phyloP scores from a whole-genome alignment of 176 grass and related monocot genomes.

The Avena atlantica region DNA sequence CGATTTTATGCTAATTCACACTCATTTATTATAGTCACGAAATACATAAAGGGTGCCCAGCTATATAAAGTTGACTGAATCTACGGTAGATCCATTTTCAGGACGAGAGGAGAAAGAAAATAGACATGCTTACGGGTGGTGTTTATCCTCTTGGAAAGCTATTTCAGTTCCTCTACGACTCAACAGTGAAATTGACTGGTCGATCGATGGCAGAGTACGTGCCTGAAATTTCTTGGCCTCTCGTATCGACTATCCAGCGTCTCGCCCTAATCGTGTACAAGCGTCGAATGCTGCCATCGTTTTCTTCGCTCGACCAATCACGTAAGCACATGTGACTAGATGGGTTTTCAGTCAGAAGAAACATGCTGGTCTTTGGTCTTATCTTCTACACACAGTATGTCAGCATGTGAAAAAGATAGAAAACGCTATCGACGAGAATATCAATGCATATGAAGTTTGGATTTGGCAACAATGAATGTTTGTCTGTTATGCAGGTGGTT shows the following conservation, averaged over 20 bases:
- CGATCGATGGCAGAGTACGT: neutral
- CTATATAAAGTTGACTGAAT: too few species aligned
- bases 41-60: too few species aligned
- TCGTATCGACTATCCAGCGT: neutral
- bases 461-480: too few species aligned
- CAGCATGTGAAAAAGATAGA: neutral
- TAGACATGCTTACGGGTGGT: neutral
- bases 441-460: neutral
- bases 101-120: neutral
- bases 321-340: neutral
- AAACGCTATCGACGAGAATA: neutral
- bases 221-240: neutral
- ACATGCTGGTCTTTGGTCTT: neutral
- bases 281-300: neutral
- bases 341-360: neutral
- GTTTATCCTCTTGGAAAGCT: neutral
- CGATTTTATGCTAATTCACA: too few species aligned
- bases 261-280: neutral
- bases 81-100: neutral
- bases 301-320: neutral
- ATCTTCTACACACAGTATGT: slow-evolving; percentile 3
- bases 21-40: too few species aligned
- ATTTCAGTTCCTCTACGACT: neutral
- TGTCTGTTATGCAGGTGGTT: too few species aligned
- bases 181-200: neutral